A percentile compares a stretch with the other conserved stretches of the same genome.
These are phyloP conservation scores for Verticillium nubilum DNA, from an alignment of 2,329 filamentous ascomycete genomes.

Conservation along the genomic window DNA sequence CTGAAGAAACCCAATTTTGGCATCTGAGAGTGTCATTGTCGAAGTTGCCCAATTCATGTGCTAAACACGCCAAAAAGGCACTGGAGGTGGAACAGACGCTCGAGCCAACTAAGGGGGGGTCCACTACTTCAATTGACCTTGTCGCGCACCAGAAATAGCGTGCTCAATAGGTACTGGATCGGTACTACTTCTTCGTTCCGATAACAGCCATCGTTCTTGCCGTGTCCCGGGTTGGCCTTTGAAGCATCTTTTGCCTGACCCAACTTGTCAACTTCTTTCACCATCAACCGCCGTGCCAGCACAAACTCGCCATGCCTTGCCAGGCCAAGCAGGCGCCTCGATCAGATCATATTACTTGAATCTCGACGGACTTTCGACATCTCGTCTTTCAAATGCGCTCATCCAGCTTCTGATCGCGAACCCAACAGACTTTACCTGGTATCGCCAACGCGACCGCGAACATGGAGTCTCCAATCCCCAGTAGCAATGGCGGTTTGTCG, in stretches of 20 bases:
- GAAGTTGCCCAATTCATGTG: neutral
- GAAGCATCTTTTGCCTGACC: neutral
- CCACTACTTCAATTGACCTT: neutral
- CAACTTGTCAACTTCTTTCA: neutral
- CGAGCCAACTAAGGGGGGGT: neutral
- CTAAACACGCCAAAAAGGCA: neutral
- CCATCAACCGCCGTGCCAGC: neutral
- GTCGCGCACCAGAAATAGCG: neutral
- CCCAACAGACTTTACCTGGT: neutral
- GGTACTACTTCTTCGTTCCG: neutral
- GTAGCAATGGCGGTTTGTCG: slow-evolving; percentile 32
- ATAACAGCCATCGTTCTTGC: neutral
- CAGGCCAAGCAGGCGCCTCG: neutral
- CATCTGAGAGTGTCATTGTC: no score
- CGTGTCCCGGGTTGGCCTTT: neutral
- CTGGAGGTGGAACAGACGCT: neutral
- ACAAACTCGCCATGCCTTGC: neutral
- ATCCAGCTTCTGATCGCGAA: neutral
- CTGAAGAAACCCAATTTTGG: no score
- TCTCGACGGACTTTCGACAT: neutral
- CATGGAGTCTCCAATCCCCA: neutral
- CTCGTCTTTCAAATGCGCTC: neutral
- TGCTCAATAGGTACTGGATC: neutral
- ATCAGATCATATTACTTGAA: neutral
- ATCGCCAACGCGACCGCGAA: neutral